These are phyloP conservation scores for Pelagophyceae sp. DNA, from an alignment of 352 stramenopile genomes.

Conservation along the genomic window DNA sequence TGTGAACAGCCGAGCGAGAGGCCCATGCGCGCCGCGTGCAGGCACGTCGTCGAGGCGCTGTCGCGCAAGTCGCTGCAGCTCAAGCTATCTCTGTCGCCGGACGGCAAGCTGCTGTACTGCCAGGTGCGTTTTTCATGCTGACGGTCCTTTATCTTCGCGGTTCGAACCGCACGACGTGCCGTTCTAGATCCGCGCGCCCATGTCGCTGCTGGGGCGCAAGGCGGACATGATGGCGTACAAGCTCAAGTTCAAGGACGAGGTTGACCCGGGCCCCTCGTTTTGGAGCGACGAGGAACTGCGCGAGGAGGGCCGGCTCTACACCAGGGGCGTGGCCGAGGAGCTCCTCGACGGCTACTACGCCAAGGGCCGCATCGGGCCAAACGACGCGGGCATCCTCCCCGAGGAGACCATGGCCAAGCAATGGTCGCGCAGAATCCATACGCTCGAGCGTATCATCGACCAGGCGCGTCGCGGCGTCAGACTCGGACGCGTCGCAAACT, in stretches of 20 bases:
- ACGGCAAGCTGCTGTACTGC: constrained; percentile 20
- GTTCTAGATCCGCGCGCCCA: not conserved
- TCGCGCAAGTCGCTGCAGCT: constrained; percentile 5
- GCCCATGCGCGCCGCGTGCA: too few relatives aligned
- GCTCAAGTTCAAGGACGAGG: constrained; percentile 8
- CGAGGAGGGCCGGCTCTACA: not conserved
- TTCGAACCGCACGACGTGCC: too few relatives aligned
- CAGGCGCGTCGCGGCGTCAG: not conserved
- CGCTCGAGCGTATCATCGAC: constrained; percentile 22
- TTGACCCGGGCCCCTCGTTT: constrained; percentile 8
- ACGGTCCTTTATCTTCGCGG: too few relatives aligned
- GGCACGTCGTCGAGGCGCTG: constrained; percentile 14
- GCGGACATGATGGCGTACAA: constrained; percentile 2
- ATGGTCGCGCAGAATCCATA: constrained; percentile 20
- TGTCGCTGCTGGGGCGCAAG: not conserved
- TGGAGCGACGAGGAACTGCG: not conserved
- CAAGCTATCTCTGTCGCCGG: not conserved
- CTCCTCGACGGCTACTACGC: not conserved
- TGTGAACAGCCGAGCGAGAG: too few relatives aligned
- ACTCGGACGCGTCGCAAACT: constrained; percentile 3
- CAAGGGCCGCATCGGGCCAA: not conserved
- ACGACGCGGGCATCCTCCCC: constrained; percentile 13
- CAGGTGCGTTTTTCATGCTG: too few relatives aligned
- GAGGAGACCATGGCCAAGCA: not conserved
- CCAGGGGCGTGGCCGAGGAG: not conserved